Conservation (phyloP, 2,329 filamentous ascomycete genomes). For the Aspergillus tubingensis region DNA sequence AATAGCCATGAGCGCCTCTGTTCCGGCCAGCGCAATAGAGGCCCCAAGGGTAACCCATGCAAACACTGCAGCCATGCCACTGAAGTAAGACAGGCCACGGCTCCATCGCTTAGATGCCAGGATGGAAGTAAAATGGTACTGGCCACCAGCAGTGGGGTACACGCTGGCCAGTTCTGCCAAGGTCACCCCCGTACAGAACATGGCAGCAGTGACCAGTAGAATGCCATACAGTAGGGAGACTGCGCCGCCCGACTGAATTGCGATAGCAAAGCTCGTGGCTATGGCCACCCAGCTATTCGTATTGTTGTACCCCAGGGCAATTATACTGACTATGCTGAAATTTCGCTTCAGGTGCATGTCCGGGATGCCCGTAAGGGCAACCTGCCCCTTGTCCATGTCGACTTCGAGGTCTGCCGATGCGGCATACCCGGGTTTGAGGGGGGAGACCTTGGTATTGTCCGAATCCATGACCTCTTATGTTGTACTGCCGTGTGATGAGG, state of each 20-base stretch:
- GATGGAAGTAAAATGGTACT: constrained; percentile 34
- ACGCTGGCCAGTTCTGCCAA: constrained; percentile 33
- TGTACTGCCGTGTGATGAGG: not conserved
- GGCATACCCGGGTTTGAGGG: constrained; percentile 11
- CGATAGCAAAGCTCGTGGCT: constrained; percentile 27
- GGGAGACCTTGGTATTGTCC: constrained; percentile 9
- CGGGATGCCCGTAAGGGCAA: constrained; percentile 19
- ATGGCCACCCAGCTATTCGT: constrained; percentile 30
- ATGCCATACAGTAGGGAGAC: constrained; percentile 27
- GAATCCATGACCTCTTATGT: constrained; percentile 13
- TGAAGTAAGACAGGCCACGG: constrained; percentile 24
- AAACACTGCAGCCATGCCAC: constrained; percentile 25
- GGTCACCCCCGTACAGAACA: constrained; percentile 25
- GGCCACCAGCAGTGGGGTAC: constrained; percentile 33
- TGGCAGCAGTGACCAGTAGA: constrained; percentile 22
- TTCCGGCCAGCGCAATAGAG: constrained; percentile 21
- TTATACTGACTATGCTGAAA: constrained; percentile 26
- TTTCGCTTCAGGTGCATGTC: constrained; percentile 26
- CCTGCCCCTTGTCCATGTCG: constrained; percentile 24
- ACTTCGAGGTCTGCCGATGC: constrained; percentile 10
- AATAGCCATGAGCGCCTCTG: constrained; percentile 25
- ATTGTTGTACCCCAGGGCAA: constrained; percentile 28
- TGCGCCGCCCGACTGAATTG: constrained; percentile 25
- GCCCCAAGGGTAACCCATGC: constrained; percentile 25
- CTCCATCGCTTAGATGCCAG: constrained; percentile 28